A percentile compares a stretch with the other conserved stretches of the same genome.
Evolutionary conservation across 805 yeast species (phyloP).

Genomic region (Teunomyces atbi): DNA sequence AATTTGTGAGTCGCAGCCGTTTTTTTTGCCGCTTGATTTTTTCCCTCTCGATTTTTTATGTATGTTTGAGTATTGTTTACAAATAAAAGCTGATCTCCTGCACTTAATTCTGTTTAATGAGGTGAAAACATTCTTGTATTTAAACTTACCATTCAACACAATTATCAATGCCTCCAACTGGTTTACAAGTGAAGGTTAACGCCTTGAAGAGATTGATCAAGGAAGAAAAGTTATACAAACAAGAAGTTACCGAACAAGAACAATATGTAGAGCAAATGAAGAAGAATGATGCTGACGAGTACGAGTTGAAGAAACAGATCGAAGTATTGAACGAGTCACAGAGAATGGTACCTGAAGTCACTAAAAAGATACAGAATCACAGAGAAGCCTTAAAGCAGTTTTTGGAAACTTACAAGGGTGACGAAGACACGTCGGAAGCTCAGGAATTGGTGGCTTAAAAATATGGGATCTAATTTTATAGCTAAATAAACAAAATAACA

Average conservation of each 20-base stretch:
- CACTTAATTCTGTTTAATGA: not conserved
- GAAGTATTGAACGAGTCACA: conserved; percentile 39
- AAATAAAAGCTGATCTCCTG: not conserved
- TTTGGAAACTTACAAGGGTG: conserved; percentile 33
- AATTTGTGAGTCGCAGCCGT: not conserved
- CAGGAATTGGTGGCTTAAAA: conserved; percentile 14
- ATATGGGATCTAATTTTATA: not conserved
- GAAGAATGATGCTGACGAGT: conserved; percentile 51
- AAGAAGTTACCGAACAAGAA: conserved; percentile 58
- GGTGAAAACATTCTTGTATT: not conserved
- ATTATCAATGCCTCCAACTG: conserved; percentile 61
- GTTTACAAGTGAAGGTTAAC: conserved; percentile 64
- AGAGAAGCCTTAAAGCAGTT: conserved; percentile 43
- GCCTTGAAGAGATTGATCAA: conserved; percentile 69
- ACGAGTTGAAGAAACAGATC: conserved; percentile 55
- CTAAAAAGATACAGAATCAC: conserved; percentile 16
- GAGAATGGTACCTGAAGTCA: conserved; percentile 33
- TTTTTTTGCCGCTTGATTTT: too few relatives aligned
- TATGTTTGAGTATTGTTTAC: conserved; percentile 5
- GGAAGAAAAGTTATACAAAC: conserved; percentile 60
- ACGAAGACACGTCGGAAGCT: conserved; percentile 32
- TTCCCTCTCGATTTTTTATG: not conserved
- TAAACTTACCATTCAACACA: not conserved
- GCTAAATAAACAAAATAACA: not conserved
- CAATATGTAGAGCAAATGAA: conserved; percentile 47